These are phyloP conservation scores for Ceratocystis diversiconidia DNA, from an alignment of 2,329 filamentous ascomycete genomes.

Conservation along the genomic window DNA sequence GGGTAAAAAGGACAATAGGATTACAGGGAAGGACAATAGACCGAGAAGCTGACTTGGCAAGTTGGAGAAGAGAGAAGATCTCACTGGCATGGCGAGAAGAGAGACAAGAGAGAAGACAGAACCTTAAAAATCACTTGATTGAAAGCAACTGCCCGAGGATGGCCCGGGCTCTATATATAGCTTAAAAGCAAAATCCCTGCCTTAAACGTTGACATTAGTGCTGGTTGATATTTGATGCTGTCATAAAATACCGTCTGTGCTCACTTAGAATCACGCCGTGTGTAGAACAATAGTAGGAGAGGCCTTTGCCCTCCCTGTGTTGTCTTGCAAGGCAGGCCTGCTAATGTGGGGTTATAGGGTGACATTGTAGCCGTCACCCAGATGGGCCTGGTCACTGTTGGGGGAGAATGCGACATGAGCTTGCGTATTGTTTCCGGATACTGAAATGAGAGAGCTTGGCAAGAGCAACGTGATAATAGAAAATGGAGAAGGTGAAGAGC, in stretches of 20 bases:
- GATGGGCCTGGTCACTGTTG: not conserved
- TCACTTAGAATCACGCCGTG: not conserved
- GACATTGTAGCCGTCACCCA: not conserved
- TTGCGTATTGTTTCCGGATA: not conserved
- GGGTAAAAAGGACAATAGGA: not conserved
- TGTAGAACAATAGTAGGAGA: not conserved
- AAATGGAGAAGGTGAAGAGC: not conserved
- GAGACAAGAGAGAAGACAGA: not conserved
- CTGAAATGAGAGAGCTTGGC: not conserved
- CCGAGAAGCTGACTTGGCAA: not conserved
- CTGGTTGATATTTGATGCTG: slow-evolving; percentile 2
- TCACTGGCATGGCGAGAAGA: not conserved
- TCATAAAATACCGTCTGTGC: not conserved
- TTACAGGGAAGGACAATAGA: not conserved
- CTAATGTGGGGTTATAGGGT: not conserved
- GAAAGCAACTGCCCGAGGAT: not conserved
- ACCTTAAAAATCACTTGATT: not conserved
- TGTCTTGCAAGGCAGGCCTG: not conserved
- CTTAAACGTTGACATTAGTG: not conserved
- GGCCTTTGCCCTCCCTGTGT: not conserved
- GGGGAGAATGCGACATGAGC: not conserved
- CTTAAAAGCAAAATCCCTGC: not conserved
- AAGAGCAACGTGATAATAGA: not conserved
- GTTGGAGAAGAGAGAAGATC: not conserved
- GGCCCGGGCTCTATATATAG: not conserved